These are phyloP conservation scores for Puccinia novopanici DNA, from an alignment of 1,284 basidiomycete species.

Conservation along the genomic window DNA sequence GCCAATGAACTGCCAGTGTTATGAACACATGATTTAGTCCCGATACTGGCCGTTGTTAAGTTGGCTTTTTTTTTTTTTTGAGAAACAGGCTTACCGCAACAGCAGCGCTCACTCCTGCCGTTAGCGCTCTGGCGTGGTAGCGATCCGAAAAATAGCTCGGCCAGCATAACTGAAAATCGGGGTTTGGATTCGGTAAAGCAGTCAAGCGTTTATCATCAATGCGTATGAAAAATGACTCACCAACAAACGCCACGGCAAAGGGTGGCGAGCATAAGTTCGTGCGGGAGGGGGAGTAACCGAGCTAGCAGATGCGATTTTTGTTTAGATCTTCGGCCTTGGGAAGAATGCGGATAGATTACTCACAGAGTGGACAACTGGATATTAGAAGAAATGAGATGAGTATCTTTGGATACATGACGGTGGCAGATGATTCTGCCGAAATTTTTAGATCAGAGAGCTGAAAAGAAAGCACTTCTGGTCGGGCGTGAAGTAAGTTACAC, in stretches of 20 bases:
- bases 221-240: not conserved
- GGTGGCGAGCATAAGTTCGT: conserved; percentile 24
- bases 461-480: conserved; percentile 1
- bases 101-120: conserved; percentile 14
- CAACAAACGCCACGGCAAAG: conserved; percentile 20
- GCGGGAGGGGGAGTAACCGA: conserved; percentile 4
- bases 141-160: conserved; percentile 38
- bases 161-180: conserved; percentile 39
- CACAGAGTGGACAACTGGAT: conserved; percentile 7
- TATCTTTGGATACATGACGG: not conserved
- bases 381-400: not conserved
- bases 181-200: too few relatives aligned
- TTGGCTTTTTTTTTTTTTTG: not conserved
- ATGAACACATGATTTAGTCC: not conserved
- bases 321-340: not conserved
- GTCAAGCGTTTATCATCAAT: not conserved
- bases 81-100: conserved; percentile 2
- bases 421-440: not conserved
- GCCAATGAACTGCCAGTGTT: conserved; percentile 11
- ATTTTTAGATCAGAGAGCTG: not conserved
- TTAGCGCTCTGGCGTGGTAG: conserved; percentile 25
- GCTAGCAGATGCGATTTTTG: not conserved
- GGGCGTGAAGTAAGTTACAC: conserved; percentile 30
- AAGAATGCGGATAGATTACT: not conserved
- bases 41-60: not conserved